phyloP scores from a whole-genome alignment of 208 protist species.

The Acanthamoeba healyi region DNA sequence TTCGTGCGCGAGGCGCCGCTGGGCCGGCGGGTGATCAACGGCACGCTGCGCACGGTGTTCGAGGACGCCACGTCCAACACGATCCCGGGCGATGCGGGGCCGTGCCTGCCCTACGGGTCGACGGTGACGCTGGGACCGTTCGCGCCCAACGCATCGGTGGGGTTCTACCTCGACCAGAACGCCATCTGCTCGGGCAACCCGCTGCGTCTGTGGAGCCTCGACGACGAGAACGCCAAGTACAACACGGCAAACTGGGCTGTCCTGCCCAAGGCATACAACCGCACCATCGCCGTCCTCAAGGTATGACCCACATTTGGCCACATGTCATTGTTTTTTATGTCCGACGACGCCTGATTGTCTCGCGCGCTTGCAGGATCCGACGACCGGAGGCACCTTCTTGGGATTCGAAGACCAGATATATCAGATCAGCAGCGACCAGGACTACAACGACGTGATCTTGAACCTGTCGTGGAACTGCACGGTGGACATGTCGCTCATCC shows the following conservation, averaged over 20 bases:
- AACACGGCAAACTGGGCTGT: neutral
- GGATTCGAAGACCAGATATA: neutral
- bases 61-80: neutral
- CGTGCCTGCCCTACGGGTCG: neutral
- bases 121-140: neutral
- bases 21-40: neutral
- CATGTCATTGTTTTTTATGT: no score
- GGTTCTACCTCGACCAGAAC: neutral
- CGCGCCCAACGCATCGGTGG: neutral
- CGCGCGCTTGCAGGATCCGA: neutral
- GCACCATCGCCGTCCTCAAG: neutral
- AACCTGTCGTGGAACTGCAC: neutral
- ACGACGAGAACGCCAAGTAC: constrained; percentile 22
- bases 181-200: neutral
- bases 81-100: neutral
- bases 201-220: neutral
- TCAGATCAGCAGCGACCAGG: neutral
- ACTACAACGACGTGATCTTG: constrained; percentile 6
- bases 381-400: neutral
- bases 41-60: neutral
- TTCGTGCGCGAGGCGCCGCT: neutral
- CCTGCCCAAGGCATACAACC: neutral
- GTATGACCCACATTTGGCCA: no score
- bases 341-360: no score
- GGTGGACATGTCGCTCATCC: neutral